These are phyloP conservation scores for Simmondsia chinensis DNA, from an alignment of 148 eudicot genomes.

Conservation along the genomic window DNA sequence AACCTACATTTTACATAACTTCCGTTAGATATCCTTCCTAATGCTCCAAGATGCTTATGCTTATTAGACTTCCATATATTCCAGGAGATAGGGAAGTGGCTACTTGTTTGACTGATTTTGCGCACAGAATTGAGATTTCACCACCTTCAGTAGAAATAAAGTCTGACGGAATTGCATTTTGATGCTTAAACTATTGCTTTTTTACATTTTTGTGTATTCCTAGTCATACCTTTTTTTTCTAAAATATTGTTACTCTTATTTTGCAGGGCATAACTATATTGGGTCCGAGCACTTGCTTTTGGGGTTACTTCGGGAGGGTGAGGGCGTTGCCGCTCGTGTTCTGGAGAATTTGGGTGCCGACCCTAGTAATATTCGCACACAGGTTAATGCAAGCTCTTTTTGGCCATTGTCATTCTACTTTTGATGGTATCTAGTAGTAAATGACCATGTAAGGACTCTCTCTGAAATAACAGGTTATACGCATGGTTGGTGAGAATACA, in stretches of 20 bases:
- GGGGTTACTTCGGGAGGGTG: constrained; percentile 95
- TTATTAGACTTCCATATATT: no score
- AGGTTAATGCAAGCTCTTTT: no score
- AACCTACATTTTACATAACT: no score
- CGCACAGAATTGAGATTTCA: neutral
- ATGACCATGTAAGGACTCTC: neutral
- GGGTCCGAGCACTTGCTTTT: constrained; percentile 93
- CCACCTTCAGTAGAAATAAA: no score
- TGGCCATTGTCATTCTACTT: no score
- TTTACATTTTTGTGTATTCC: neutral
- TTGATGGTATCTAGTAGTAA: no score
- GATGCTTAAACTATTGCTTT: no score
- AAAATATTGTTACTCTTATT: neutral
- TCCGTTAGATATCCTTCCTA: no score
- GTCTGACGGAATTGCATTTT: no score
- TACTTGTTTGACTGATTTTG: neutral
- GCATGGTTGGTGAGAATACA: constrained; percentile 83
- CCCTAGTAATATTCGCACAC: constrained; percentile 75
- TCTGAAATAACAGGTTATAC: constrained; percentile 43
- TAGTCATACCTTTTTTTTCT: neutral
- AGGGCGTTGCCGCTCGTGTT: constrained; percentile 90
- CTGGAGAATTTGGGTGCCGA: constrained; percentile 91
- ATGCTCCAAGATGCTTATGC: neutral
- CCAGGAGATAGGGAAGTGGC: neutral
- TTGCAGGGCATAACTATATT: constrained; percentile 64